Evolutionary conservation across 768 basidiomycete genomes (phyloP).

Genomic region (Clitopilus passeckerianus): DNA sequence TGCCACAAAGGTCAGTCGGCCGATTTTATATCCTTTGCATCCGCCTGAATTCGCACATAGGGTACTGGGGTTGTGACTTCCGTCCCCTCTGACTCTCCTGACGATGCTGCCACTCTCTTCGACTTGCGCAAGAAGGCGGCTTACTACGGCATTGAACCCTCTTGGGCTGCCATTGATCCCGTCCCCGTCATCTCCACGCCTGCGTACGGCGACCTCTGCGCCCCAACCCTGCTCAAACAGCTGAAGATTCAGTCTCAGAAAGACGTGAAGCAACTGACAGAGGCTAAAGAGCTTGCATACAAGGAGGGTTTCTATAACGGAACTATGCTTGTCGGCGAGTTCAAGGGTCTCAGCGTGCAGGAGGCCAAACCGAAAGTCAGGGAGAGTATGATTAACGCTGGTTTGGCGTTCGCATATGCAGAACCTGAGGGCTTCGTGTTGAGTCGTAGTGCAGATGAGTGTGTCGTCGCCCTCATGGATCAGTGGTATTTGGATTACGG

Average conservation of each 20-base stretch:
- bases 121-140: constrained; percentile 96
- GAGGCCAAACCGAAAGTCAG: constrained; percentile 91
- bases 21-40: neutral
- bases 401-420: constrained; percentile 85
- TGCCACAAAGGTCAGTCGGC: constrained; percentile 70
- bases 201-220: constrained; percentile 89
- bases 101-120: constrained; percentile 86
- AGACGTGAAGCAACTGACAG: constrained; percentile 87
- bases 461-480: constrained; percentile 96
- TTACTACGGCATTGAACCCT: constrained; percentile 90
- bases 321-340: constrained; percentile 87
- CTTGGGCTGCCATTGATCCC: constrained; percentile 82
- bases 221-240: constrained; percentile 76
- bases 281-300: constrained; percentile 97
- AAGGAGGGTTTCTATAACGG: constrained; percentile 98
- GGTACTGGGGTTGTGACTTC: constrained; percentile 98
- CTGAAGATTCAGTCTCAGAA: constrained; percentile 95
- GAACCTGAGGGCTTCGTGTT: constrained; percentile 92
- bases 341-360: constrained; percentile 82
- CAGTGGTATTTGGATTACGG: constrained; percentile 99
- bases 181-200: constrained; percentile 86
- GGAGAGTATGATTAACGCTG: constrained; percentile 71
- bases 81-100: constrained; percentile 97
- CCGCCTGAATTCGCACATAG: constrained; percentile 25
- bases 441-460: constrained; percentile 91